These are phyloP conservation scores for Tetracladium maxilliforme DNA, from an alignment of 2,329 filamentous ascomycete species.

Conservation along the genomic window DNA sequence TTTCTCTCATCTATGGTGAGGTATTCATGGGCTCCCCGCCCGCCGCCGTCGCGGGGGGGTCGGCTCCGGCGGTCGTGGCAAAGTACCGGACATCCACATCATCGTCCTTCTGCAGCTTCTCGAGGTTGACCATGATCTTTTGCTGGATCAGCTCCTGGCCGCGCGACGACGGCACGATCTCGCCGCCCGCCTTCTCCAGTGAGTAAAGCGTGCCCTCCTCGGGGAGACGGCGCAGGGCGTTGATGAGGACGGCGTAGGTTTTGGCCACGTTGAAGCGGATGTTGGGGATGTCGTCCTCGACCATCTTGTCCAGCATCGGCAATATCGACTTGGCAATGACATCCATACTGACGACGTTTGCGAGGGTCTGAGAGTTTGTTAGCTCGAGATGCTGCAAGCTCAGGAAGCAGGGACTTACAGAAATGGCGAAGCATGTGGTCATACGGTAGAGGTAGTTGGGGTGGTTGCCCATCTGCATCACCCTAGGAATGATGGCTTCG, in stretches of 20 bases:
- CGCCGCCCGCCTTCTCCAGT: slow-evolving; percentile 61
- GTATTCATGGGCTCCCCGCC: slow-evolving; percentile 38
- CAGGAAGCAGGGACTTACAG: slow-evolving; percentile 45
- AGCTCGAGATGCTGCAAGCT: slow-evolving; percentile 3
- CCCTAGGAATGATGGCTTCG: slow-evolving; percentile 94
- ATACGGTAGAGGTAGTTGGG: slow-evolving; percentile 99
- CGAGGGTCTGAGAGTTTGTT: slow-evolving; percentile 56
- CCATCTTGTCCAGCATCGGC: slow-evolving; percentile 90
- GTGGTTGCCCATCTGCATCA: slow-evolving; percentile 95
- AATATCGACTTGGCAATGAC: slow-evolving; percentile 89
- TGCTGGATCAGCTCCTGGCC: slow-evolving; percentile 72
- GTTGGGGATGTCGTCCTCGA: slow-evolving; percentile 90
- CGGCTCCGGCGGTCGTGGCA: slow-evolving; percentile 70
- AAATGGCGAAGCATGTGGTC: slow-evolving; percentile 99
- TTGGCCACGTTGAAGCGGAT: slow-evolving; percentile 99
- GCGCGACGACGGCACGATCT: slow-evolving; percentile 47
- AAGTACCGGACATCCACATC: slow-evolving; percentile 98
- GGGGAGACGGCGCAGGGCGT: slow-evolving; percentile 81
- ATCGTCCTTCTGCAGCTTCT: slow-evolving; percentile 92
- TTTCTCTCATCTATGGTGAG: slow-evolving; percentile 20
- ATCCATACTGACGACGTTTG: slow-evolving; percentile 80
- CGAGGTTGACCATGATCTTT: slow-evolving; percentile 75
- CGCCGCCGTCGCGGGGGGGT: too few relatives aligned
- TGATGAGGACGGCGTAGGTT: slow-evolving; percentile 82
- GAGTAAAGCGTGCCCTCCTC: slow-evolving; percentile 76